Percentiles rank a stretch among this genome's conserved stretches.
These are phyloP conservation scores for Alternaria metachromatica DNA, from an alignment of 2,329 filamentous ascomycete species.

Conservation along the genomic window DNA sequence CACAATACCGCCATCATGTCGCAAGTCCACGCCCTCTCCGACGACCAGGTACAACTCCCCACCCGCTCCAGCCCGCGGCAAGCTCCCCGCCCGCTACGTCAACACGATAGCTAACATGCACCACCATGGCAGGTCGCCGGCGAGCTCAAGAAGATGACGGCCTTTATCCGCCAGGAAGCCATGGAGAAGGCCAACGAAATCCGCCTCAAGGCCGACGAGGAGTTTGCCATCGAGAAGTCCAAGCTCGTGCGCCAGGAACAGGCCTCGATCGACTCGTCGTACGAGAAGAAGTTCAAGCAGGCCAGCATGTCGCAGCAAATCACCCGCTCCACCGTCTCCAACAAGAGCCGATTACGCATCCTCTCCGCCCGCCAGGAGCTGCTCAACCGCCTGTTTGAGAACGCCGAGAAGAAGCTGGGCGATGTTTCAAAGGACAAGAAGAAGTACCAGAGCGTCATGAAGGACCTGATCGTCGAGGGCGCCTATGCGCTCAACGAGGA, in stretches of 20 bases:
- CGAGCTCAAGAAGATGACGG: constrained; percentile 99
- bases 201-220: constrained; percentile 96
- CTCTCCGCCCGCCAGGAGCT: constrained; percentile 87
- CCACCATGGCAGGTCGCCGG: constrained; percentile 75
- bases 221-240: constrained; percentile 98
- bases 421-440: constrained; percentile 70
- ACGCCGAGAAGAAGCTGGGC: constrained; percentile 74
- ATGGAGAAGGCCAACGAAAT: constrained; percentile 97
- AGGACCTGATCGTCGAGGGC: constrained; percentile 85
- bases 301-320: constrained; percentile 99
- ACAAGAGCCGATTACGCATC: constrained; percentile 92
- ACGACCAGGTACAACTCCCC: constrained; percentile 78
- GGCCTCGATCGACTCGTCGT: constrained; percentile 85
- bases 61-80: constrained; percentile 20
- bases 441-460: constrained; percentile 78
- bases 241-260: constrained; percentile 98
- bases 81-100: constrained; percentile 29
- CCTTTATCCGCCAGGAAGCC: constrained; percentile 99
- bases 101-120: constrained; percentile 38
- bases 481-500: constrained; percentile 86
- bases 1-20: constrained; percentile 72
- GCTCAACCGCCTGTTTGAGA: constrained; percentile 87
- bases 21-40: constrained; percentile 91
- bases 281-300: constrained; percentile 99
- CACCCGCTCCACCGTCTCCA: constrained; percentile 92